phyloP scores from a whole-genome alignment of 345 rosid genomes.

The Linum usitatissimum region DNA sequence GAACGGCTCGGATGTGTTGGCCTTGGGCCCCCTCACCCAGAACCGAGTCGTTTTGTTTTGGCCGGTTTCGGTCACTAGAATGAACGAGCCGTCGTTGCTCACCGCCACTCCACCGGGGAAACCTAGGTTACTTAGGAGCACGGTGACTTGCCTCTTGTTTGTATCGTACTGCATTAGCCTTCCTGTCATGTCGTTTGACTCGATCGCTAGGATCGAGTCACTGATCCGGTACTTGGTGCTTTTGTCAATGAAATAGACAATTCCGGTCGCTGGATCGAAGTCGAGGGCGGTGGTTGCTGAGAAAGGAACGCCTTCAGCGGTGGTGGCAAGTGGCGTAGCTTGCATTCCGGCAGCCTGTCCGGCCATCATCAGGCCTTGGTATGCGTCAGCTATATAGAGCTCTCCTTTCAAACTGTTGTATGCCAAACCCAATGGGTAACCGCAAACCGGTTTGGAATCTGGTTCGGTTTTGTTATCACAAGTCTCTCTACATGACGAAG shows the following conservation, averaged over 20 bases:
- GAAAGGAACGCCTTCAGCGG: slow-evolving; percentile 13
- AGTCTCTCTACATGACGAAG: neutral
- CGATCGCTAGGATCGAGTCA: neutral
- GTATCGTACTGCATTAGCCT: slow-evolving; percentile 15
- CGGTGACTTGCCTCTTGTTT: slow-evolving; percentile 6
- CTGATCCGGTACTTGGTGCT: slow-evolving; percentile 7
- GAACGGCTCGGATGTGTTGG: neutral
- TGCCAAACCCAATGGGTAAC: slow-evolving; percentile 18
- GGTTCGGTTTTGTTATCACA: slow-evolving; percentile 12
- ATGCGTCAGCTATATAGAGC: slow-evolving; percentile 14
- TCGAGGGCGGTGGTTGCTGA: slow-evolving; percentile 11
- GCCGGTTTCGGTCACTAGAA: neutral
- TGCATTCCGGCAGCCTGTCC: slow-evolving; percentile 6
- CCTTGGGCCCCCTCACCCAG: neutral
- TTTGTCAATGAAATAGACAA: slow-evolving; percentile 10
- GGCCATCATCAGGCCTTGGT: slow-evolving; percentile 10
- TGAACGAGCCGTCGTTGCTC: slow-evolving; percentile 4
- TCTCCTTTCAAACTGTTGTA: slow-evolving; percentile 4
- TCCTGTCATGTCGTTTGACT: slow-evolving; percentile 10
- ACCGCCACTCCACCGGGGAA: slow-evolving; percentile 8
- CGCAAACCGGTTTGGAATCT: slow-evolving; percentile 6
- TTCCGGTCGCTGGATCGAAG: neutral
- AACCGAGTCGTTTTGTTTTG: neutral
- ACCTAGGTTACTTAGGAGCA: slow-evolving; percentile 7
- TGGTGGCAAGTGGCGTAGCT: slow-evolving; percentile 8